Evolutionary conservation across 2,329 filamentous ascomycete species (phyloP).

Genomic region (Alternaria alternata): DNA sequence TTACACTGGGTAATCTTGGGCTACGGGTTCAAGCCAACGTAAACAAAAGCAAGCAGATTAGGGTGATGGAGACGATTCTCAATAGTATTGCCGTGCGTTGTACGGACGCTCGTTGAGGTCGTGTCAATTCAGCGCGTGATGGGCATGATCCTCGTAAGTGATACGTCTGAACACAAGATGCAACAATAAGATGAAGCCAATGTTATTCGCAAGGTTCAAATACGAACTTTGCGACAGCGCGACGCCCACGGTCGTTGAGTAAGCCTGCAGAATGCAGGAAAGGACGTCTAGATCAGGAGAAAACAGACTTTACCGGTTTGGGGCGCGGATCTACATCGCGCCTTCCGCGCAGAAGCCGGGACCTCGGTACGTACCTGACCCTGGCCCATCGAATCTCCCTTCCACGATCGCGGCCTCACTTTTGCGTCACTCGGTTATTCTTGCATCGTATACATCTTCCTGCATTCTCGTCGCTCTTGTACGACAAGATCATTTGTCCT

Average conservation of each 20-base stretch:
- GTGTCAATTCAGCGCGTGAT: neutral
- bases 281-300: neutral
- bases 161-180: neutral
- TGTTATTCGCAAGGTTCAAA: no score
- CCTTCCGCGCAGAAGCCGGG: neutral
- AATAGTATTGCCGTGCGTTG: neutral
- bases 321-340: neutral
- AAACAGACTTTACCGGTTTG: neutral
- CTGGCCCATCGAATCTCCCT: neutral
- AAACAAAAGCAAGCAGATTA: neutral
- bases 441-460: neutral
- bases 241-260: neutral
- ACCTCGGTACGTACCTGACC: neutral
- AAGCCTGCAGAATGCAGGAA: neutral
- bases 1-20: neutral
- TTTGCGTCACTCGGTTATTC: neutral
- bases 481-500: neutral
- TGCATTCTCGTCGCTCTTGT: neutral
- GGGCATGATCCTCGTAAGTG: neutral
- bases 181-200: neutral
- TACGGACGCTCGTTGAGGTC: neutral
- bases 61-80: neutral
- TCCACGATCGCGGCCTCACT: neutral
- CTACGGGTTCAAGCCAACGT: neutral
- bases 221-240: neutral